A percentile compares a stretch with the other conserved stretches of the same genome.
Conservation (phyloP, 441 rosid genomes). For the Macaranga tanarius region DNA sequence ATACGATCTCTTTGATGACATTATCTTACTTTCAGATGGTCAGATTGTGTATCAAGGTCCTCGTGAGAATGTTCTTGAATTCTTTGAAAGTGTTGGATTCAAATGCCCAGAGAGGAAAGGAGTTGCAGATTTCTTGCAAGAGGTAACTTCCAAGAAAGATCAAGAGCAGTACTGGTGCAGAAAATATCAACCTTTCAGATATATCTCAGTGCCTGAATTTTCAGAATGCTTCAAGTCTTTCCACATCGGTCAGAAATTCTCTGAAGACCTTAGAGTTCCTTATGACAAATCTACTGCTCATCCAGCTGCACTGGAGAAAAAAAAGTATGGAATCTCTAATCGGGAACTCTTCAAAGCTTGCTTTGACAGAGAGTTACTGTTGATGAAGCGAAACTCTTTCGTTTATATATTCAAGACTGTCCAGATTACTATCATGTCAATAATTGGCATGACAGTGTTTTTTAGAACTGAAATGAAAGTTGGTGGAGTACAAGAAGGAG, state of each 20-base stretch:
- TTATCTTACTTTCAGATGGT: constrained; percentile 63
- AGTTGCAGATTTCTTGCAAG: constrained; percentile 71
- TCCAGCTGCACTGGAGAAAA: constrained; percentile 61
- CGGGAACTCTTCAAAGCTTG: constrained; percentile 65
- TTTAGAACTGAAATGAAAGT: constrained; percentile 48
- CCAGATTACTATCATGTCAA: constrained; percentile 55
- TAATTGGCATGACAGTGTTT: constrained; percentile 58
- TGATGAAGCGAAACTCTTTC: constrained; percentile 65
- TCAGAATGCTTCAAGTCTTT: constrained; percentile 44
- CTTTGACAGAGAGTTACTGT: constrained; percentile 61
- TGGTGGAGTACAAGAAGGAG: constrained; percentile 38
- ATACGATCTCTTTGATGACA: constrained; percentile 58
- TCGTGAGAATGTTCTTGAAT: constrained; percentile 50
- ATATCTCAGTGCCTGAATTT: constrained; percentile 45
- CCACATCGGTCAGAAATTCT: constrained; percentile 42
- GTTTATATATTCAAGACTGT: constrained; percentile 58
- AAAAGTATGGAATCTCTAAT: constrained; percentile 59
- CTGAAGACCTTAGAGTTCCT: constrained; percentile 46
- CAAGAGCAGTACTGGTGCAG: constrained; percentile 64
- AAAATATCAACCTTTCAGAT: constrained; percentile 44
- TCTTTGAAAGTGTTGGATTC: constrained; percentile 62
- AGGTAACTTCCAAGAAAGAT: constrained; percentile 66
- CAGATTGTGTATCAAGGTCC: constrained; percentile 72
- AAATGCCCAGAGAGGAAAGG: constrained; percentile 72
- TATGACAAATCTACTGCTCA: constrained; percentile 52